These are phyloP conservation scores for Lachnum nothofagi DNA, from an alignment of 2,329 filamentous ascomycete species.

Conservation along the genomic window DNA sequence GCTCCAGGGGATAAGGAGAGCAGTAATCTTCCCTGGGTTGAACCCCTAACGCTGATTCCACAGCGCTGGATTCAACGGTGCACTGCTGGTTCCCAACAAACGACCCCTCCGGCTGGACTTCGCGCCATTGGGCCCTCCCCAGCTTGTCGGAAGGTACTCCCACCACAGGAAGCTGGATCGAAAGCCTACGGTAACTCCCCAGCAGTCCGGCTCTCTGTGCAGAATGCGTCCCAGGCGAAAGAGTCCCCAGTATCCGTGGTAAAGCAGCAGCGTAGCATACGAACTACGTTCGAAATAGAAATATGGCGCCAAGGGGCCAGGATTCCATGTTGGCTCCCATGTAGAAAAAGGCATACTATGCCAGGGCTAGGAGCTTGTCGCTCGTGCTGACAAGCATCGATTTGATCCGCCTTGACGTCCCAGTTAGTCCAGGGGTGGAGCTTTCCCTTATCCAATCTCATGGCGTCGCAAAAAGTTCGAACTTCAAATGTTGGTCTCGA, in stretches of 20 bases:
- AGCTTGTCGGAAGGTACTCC: neutral
- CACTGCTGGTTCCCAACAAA: too few species aligned
- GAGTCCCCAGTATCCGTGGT: neutral
- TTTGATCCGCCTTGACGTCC: constrained; percentile 23
- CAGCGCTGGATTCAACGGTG: too few species aligned
- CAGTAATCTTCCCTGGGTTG: neutral
- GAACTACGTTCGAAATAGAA: constrained; percentile 25
- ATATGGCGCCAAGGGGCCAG: constrained; percentile 24
- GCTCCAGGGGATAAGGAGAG: neutral
- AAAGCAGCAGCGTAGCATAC: constrained; percentile 17
- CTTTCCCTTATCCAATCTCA: constrained; percentile 23
- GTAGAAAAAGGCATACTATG: constrained; percentile 20
- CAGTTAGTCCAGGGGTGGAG: constrained; percentile 14
- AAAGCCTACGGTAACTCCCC: too few species aligned
- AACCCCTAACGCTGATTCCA: neutral
- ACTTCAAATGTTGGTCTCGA: constrained; percentile 24
- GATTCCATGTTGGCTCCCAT: constrained; percentile 14
- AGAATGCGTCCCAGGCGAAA: neutral
- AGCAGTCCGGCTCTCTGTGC: neutral
- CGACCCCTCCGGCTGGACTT: too few species aligned
- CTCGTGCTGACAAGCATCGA: constrained; percentile 30
- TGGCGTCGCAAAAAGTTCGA: constrained; percentile 28
- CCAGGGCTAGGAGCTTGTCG: constrained; percentile 26
- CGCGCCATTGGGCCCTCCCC: neutral
- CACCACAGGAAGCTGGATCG: neutral